A percentile compares a stretch with the other conserved stretches of the same genome.
Evolutionary conservation across 2,329 filamentous ascomycete species (phyloP).

Genomic region (Beauveria asiatica): DNA sequence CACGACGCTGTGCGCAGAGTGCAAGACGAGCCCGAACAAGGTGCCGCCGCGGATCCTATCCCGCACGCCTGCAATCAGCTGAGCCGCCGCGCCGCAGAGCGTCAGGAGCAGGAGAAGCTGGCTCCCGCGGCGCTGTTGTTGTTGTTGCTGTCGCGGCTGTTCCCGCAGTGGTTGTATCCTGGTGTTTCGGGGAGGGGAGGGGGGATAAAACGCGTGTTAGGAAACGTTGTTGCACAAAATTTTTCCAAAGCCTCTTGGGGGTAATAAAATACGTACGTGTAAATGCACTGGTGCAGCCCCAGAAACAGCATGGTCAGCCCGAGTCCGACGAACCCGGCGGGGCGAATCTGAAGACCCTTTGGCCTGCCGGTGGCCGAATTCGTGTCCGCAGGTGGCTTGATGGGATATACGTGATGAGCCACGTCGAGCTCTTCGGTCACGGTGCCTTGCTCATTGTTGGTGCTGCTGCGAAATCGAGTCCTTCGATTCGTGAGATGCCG

Average conservation of each 20-base stretch:
- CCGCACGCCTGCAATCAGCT: background rate
- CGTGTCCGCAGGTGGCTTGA: background rate
- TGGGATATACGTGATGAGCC: background rate
- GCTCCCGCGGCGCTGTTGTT: background rate
- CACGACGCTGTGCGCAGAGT: constrained; percentile 53
- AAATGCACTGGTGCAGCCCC: background rate
- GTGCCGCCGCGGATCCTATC: constrained; percentile 24
- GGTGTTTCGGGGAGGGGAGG: too few relatives aligned
- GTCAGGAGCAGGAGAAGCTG: background rate
- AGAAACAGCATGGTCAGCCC: background rate
- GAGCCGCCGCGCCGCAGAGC: background rate
- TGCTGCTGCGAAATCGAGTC: background rate
- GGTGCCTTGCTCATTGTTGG: background rate
- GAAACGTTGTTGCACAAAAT: too few relatives aligned
- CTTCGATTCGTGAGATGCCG: background rate
- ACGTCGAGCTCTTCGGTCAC: background rate
- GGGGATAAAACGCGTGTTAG: too few relatives aligned
- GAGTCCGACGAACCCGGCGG: background rate
- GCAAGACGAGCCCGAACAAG: constrained; percentile 53
- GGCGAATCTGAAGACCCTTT: background rate
- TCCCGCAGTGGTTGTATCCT: background rate
- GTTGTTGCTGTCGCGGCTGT: background rate
- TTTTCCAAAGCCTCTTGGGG: background rate
- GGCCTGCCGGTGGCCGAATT: background rate
- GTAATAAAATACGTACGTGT: background rate